Percentiles rank a stretch among this genome's conserved stretches.
Evolutionary conservation across 345 rosid genomes (phyloP).

Genomic region (Eucalyptus sp.): DNA sequence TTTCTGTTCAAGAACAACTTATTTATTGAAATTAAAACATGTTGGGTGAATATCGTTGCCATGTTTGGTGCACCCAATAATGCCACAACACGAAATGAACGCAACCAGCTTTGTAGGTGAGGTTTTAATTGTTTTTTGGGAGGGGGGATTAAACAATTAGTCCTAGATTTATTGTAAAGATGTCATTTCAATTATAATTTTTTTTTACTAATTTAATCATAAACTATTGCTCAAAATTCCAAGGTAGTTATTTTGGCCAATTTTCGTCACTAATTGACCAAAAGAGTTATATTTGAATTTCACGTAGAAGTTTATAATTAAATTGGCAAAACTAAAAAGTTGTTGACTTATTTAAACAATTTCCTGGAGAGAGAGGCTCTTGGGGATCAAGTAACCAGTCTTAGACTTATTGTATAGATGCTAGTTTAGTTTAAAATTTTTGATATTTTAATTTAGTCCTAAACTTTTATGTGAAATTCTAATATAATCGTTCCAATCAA

Average conservation of each 20-base stretch:
- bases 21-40: background rate
- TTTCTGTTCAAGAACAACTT: background rate
- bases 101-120: background rate
- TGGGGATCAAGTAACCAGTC: too few species aligned
- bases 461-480: background rate
- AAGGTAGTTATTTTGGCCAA: background rate
- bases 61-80: background rate
- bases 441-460: background rate
- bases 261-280: background rate
- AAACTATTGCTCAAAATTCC: background rate
- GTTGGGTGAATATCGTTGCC: background rate
- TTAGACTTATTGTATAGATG: background rate
- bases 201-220: background rate
- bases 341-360: background rate
- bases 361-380: too few species aligned
- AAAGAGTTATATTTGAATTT: background rate
- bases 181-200: background rate
- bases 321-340: background rate
- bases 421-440: too few species aligned
- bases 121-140: background rate
- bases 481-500: background rate
- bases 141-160: background rate
- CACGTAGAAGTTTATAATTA: accelerated
- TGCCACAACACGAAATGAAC: background rate
- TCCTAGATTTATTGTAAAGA: accelerated